These are phyloP conservation scores for Cornus controversa DNA, from an alignment of 148 eudicot genomes.

Conservation along the genomic window DNA sequence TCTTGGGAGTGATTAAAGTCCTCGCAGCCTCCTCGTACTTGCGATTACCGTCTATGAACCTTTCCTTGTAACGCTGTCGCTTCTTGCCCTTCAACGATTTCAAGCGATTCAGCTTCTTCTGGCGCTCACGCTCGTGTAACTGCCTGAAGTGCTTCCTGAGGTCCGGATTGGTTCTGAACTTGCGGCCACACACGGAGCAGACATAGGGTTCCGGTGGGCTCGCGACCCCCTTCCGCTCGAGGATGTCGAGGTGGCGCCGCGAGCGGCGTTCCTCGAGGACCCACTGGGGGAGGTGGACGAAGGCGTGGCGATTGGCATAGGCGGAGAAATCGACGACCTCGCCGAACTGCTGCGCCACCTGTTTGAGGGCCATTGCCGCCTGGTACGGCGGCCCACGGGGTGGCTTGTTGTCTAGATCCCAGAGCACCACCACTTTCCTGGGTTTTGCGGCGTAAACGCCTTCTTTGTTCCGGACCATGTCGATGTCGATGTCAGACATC, in stretches of 20 bases:
- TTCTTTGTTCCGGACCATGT: slow-evolving; percentile 55
- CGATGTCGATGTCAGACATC: slow-evolving; percentile 59
- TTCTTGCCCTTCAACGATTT: slow-evolving; percentile 79
- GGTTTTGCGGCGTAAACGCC: slow-evolving; percentile 61
- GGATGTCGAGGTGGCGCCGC: slow-evolving; percentile 42
- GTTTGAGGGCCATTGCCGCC: slow-evolving; percentile 54
- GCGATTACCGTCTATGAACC: slow-evolving; percentile 49
- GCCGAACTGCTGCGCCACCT: slow-evolving; percentile 57
- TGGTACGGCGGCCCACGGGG: slow-evolving; percentile 80
- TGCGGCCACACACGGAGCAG: slow-evolving; percentile 81
- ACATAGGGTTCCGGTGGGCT: slow-evolving; percentile 42
- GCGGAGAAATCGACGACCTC: slow-evolving; percentile 69
- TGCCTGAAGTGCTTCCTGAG: slow-evolving; percentile 74
- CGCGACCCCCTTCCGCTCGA: slow-evolving; percentile 54
- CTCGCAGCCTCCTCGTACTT: slow-evolving; percentile 79
- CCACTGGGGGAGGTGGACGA: slow-evolving; percentile 73
- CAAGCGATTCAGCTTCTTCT: slow-evolving; percentile 76
- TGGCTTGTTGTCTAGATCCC: slow-evolving; percentile 93
- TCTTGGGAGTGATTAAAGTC: slow-evolving; percentile 55
- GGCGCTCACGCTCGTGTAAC: slow-evolving; percentile 76
- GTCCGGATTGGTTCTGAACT: slow-evolving; percentile 65
- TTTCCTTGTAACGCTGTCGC: slow-evolving; percentile 68
- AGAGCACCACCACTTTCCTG: slow-evolving; percentile 66
- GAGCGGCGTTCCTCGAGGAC: slow-evolving; percentile 60
- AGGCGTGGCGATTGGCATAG: slow-evolving; percentile 88